These are phyloP conservation scores for Tetrahymena borealis DNA, from an alignment of 73 alveolate genomes.

Conservation along the genomic window DNA sequence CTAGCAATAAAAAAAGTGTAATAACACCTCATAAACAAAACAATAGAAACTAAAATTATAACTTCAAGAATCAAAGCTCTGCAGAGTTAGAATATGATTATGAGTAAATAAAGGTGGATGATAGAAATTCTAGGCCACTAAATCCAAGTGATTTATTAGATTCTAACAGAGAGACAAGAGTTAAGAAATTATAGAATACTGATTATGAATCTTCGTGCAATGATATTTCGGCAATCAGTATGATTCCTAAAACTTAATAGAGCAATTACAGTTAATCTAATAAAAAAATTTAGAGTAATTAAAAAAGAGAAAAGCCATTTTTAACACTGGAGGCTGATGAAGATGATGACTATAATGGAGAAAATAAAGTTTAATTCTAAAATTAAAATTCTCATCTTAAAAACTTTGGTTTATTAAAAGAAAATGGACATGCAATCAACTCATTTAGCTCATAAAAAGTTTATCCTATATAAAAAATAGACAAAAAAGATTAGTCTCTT, in stretches of 20 bases:
- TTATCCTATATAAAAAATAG: no score
- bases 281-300: not conserved
- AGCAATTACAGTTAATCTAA: not conserved
- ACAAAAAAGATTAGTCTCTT: no score
- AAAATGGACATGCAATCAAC: no score
- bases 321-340: not conserved
- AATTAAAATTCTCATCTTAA: no score
- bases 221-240: not conserved
- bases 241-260: not conserved
- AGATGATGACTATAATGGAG: not conserved
- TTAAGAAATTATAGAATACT: not conserved
- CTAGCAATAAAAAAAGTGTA: not conserved
- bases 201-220: not conserved
- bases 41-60: not conserved
- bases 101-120: not conserved
- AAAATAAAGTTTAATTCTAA: not conserved
- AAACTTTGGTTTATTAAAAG: no score
- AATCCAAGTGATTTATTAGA: not conserved
- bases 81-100: not conserved
- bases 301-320: not conserved
- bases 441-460: no score
- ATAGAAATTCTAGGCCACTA: not conserved
- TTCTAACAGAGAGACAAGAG: not conserved
- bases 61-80: not conserved
- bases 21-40: not conserved